Conservation (phyloP, 176 grass and related monocot genomes). For the Microstegium vimineum region DNA sequence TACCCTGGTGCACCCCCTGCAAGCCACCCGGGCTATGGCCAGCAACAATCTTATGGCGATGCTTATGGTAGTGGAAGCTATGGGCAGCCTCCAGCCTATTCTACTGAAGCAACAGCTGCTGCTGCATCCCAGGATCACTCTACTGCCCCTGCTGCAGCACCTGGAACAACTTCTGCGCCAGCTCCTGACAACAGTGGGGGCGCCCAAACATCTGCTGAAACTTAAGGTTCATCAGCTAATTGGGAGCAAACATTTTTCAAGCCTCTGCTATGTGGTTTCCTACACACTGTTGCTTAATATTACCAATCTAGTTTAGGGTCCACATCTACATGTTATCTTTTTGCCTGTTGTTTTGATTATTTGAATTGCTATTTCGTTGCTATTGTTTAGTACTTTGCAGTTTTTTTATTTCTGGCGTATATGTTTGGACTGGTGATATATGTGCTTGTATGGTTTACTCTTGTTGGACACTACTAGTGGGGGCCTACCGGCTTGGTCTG, state of each 20-base stretch:
- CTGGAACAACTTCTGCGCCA: conserved; percentile 23
- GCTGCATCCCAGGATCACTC: conserved; percentile 30
- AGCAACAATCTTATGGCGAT: conserved; percentile 56
- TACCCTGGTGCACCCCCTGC: conserved; percentile 46
- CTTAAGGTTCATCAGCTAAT: conserved; percentile 21
- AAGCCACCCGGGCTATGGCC: conserved; percentile 54
- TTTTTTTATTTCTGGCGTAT: neutral
- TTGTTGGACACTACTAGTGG: neutral
- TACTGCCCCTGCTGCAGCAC: neutral
- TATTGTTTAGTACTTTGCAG: neutral
- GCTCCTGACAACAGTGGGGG: conserved; percentile 35
- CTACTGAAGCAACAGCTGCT: conserved; percentile 47
- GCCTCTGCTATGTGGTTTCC: conserved; percentile 14
- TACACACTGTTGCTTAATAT: neutral
- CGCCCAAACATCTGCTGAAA: conserved; percentile 30
- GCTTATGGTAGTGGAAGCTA: conserved; percentile 63
- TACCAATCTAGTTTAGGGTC: conserved; percentile 16
- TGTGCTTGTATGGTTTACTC: neutral
- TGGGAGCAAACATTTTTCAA: conserved; percentile 1
- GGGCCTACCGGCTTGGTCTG: neutral
- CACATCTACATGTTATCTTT: neutral
- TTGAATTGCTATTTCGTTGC: neutral
- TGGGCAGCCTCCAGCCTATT: conserved; percentile 43
- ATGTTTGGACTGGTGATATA: neutral
- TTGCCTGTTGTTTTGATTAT: conserved; percentile 8